Percentiles rank a stretch among this genome's conserved stretches.
Conservation (phyloP, 768 basidiomycete species). For the Tubosaeta sp. region DNA sequence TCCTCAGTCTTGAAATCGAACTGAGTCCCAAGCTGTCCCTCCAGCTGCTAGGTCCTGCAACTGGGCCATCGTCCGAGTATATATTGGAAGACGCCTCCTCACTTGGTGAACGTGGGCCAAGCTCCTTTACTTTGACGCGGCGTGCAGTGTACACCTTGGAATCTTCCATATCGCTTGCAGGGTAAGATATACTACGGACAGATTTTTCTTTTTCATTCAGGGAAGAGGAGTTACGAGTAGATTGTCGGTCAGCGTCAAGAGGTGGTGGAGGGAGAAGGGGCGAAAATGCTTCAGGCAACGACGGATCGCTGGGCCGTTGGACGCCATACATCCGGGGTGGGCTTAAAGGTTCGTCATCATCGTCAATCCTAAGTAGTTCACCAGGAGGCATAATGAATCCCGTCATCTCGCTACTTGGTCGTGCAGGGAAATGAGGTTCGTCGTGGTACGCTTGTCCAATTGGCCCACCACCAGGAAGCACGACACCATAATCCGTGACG, state of each 20-base stretch:
- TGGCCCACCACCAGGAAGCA: slow-evolving; percentile 30
- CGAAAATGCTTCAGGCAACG: slow-evolving; percentile 26
- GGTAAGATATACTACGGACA: slow-evolving; percentile 30
- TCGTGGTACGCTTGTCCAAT: slow-evolving; percentile 32
- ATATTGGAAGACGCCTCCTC: slow-evolving; percentile 14
- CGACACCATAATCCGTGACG: slow-evolving; percentile 33
- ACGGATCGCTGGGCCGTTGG: slow-evolving; percentile 18
- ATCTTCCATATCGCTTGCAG: slow-evolving; percentile 31
- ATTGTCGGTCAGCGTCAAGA: slow-evolving; percentile 31
- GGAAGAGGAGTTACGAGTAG: slow-evolving; percentile 21
- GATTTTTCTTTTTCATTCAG: slow-evolving; percentile 33
- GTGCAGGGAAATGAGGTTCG: slow-evolving; percentile 19
- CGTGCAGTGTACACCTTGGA: slow-evolving; percentile 33
- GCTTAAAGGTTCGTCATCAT: slow-evolving; percentile 26
- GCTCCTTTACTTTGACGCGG: slow-evolving; percentile 37
- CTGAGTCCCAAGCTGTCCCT: slow-evolving; percentile 41
- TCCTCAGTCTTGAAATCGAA: slow-evolving; percentile 45
- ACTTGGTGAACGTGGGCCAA: slow-evolving; percentile 22
- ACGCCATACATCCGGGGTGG: slow-evolving; percentile 29
- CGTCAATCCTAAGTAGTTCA: slow-evolving; percentile 33
- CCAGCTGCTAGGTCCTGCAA: slow-evolving; percentile 32
- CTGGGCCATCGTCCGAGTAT: slow-evolving; percentile 14
- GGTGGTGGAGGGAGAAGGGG: slow-evolving; percentile 39
- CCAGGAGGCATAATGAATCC: slow-evolving; percentile 37
- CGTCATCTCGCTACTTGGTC: slow-evolving; percentile 29